These are phyloP conservation scores for Trametes gibbosa DNA, from an alignment of 768 basidiomycete genomes.

Conservation along the genomic window DNA sequence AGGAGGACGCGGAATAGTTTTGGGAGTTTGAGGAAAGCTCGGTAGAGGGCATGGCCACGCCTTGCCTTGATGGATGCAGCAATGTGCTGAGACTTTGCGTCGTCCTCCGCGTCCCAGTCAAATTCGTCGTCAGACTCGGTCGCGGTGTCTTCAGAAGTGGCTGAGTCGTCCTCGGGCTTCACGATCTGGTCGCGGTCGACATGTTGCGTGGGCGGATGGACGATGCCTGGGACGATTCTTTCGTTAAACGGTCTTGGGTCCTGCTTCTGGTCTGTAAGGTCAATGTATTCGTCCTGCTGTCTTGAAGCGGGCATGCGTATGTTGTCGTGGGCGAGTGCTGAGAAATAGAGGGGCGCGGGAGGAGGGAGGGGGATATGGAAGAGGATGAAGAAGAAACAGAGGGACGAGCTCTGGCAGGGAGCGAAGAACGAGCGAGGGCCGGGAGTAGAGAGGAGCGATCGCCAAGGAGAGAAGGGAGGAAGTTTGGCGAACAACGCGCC, in stretches of 20 bases:
- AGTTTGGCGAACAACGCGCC: neutral
- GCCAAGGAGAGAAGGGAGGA: neutral
- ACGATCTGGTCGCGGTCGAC: slow-evolving; percentile 23
- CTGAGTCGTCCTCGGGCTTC: slow-evolving; percentile 19
- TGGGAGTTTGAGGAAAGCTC: slow-evolving; percentile 65
- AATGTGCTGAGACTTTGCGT: slow-evolving; percentile 28
- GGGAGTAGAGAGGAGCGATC: neutral
- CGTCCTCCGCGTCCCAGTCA: slow-evolving; percentile 69
- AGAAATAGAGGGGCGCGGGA: too few relatives aligned
- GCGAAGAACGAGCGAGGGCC: too few relatives aligned
- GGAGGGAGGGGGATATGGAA: too few relatives aligned
- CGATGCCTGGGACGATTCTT: slow-evolving; percentile 12
- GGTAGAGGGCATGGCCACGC: slow-evolving; percentile 61
- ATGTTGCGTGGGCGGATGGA: slow-evolving; percentile 7
- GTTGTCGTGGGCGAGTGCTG: too few relatives aligned
- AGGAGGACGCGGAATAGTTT: slow-evolving; percentile 57
- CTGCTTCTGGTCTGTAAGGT: slow-evolving; percentile 14
- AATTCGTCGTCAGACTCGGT: slow-evolving; percentile 70
- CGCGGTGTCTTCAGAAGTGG: slow-evolving; percentile 32
- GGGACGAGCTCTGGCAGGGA: too few relatives aligned
- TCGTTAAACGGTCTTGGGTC: slow-evolving; percentile 14
- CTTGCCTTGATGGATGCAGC: slow-evolving; percentile 45
- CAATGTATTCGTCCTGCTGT: slow-evolving; percentile 5
- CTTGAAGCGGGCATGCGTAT: slow-evolving; percentile 10
- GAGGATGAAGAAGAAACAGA: too few relatives aligned